Evolutionary conservation across 805 yeast species (phyloP), one percentile per base, ranked within the genome.

Genomic region (Candida andamanensis): DNA sequence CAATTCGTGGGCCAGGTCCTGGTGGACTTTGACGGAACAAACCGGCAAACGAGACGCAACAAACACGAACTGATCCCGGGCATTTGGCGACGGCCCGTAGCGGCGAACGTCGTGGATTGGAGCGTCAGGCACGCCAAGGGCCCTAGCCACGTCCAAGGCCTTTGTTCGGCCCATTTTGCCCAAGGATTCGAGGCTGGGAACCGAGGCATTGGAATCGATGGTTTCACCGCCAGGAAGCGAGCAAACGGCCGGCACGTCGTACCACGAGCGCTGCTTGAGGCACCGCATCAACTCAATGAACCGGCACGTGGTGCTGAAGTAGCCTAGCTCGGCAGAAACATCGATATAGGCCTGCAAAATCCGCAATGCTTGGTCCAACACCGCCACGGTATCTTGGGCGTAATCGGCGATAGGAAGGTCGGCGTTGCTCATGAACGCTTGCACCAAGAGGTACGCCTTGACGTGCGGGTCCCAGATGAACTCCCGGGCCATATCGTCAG

Each of bases 341-440:
- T 92, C 99, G 37, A 90, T 80, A 44, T 74, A 81, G 0, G 97
- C 97, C 52, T 92, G 98, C 33, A 89, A 60, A 41, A 92, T 81
- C 73, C 98, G 95, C 49, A 92, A 65, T 6, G 95, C 78, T 60
- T 92, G 98, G 50, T 94, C 99, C 36, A 92, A 63, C 7, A 92
- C 95, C 0, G 97, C 80, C 10, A 87, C 76, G 0, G 95, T 87
- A 56, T 92, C 98, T 52, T 90, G 97, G 7, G 82, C 69, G 52
- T 92, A 92, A 65, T 92, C 99, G 0, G 95, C 94, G 49, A 92
- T 85, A 2, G 97, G 98, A 29, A 92, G 63, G 37, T 85, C 92
- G 5, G 76, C 63, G 29, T 87, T 60, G 22, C 74, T 62, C 72
- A 84, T 74, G 45, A 69, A 80, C 0, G 90, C 89, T 51, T 84